These are phyloP conservation scores for Termitomyces sp. DNA, from an alignment of 768 basidiomycete genomes.

Conservation along the genomic window DNA sequence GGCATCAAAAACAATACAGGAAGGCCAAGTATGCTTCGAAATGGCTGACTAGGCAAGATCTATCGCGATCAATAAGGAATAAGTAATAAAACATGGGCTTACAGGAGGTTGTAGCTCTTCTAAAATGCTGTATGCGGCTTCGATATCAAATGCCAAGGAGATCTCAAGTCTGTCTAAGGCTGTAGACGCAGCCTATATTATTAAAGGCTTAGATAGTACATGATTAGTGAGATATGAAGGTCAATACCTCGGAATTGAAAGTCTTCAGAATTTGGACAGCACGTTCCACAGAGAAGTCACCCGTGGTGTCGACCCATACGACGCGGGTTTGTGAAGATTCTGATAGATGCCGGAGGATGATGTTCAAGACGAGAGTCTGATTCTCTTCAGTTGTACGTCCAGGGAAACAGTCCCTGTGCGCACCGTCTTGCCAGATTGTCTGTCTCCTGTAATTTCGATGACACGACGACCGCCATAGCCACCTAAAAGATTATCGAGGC, in stretches of 20 bases:
- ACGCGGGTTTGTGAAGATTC: conserved; percentile 32
- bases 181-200: conserved; percentile 19
- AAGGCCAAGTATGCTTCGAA: conserved; percentile 18
- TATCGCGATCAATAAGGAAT: not conserved
- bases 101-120: conserved; percentile 34
- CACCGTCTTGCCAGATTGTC: conserved; percentile 68
- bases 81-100: not conserved
- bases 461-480: conserved; percentile 50
- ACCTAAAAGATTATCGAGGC: conserved; percentile 50
- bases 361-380: conserved; percentile 59
- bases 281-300: conserved; percentile 57
- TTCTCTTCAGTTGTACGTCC: not conserved
- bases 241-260: conserved; percentile 21
- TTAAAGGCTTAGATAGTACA: conserved; percentile 2
- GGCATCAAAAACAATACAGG: conserved; percentile 60
- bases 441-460: conserved; percentile 68
- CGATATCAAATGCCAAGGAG: conserved; percentile 55
- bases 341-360: conserved; percentile 52
- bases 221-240: not conserved
- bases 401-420: conserved; percentile 15
- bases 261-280: conserved; percentile 35
- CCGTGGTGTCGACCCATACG: conserved; percentile 72
- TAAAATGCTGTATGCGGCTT: conserved; percentile 48
- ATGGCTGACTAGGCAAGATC: not conserved
- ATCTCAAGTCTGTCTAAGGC: conserved; percentile 57